phyloP scores from a whole-genome alignment of 2,329 filamentous ascomycete genomes.

The Cercospora berteroae region DNA sequence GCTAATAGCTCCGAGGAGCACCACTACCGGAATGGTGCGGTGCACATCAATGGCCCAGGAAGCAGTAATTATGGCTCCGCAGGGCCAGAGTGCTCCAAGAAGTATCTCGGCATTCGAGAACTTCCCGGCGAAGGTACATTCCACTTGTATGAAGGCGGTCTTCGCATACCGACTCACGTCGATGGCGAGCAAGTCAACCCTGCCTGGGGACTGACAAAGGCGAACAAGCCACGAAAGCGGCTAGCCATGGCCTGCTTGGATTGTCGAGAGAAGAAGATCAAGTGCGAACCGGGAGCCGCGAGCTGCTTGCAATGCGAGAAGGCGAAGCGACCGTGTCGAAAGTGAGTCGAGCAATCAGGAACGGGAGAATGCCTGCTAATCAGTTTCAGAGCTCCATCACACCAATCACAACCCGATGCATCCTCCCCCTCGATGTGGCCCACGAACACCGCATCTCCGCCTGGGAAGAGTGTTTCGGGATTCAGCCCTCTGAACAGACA shows the following conservation, averaged over 20 bases:
- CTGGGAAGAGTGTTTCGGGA: slow-evolving; percentile 24
- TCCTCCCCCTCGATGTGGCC: slow-evolving; percentile 27
- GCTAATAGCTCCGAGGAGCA: slow-evolving; percentile 23
- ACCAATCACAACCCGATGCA: slow-evolving; percentile 30
- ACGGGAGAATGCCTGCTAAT: not conserved
- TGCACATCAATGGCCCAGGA: slow-evolving; percentile 21
- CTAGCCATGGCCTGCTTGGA: slow-evolving; percentile 90
- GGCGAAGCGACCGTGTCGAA: slow-evolving; percentile 79
- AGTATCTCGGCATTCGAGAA: slow-evolving; percentile 36
- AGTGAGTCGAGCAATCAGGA: slow-evolving; percentile 50
- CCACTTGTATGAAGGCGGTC: slow-evolving; percentile 37
- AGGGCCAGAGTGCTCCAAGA: slow-evolving; percentile 30
- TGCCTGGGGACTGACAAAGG: slow-evolving; percentile 91
- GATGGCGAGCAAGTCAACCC: slow-evolving; percentile 86
- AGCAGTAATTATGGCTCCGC: slow-evolving; percentile 21
- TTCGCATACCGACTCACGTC: slow-evolving; percentile 50
- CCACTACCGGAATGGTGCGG: slow-evolving; percentile 24
- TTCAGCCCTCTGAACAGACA: slow-evolving; percentile 16
- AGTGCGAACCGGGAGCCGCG: slow-evolving; percentile 84
- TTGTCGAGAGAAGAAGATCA: slow-evolving; percentile 96
- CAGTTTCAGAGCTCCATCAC: slow-evolving; percentile 10
- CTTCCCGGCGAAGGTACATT: slow-evolving; percentile 34
- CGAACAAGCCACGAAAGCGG: slow-evolving; percentile 86
- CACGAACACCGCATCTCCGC: slow-evolving; percentile 27
- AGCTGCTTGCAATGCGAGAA: slow-evolving; percentile 92